phyloP scores from a whole-genome alignment of 2,329 filamentous ascomycete species.

The Alternaria sp. region DNA sequence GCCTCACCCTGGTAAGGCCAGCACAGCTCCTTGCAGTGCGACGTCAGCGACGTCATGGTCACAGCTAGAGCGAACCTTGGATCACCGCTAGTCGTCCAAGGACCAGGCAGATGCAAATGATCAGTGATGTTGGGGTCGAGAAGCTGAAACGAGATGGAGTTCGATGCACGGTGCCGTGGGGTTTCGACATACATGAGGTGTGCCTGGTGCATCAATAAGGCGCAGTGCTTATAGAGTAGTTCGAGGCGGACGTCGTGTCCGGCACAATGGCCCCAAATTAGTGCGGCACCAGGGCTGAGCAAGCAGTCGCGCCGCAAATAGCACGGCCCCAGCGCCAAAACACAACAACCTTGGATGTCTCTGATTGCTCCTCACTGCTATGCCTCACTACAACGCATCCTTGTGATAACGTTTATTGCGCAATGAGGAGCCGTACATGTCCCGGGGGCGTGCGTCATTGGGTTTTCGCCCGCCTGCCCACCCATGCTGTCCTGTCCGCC shows the following conservation, averaged over 20 bases:
- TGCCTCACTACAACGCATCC: neutral
- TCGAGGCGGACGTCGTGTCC: neutral
- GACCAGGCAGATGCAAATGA: neutral
- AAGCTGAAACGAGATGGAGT: neutral
- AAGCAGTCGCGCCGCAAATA: slow-evolving; percentile 8
- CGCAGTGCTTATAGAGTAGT: slow-evolving; percentile 1
- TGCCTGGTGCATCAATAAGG: neutral
- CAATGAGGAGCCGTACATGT: neutral
- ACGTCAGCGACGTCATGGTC: neutral
- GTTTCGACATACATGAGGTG: neutral
- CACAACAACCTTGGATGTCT: slow-evolving; percentile 1
- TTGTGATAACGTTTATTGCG: neutral
- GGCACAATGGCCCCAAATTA: neutral
- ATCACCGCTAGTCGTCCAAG: neutral
- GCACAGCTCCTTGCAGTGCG: neutral
- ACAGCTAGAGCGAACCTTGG: neutral
- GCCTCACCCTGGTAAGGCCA: neutral
- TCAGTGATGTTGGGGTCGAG: neutral
- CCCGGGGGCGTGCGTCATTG: neutral
- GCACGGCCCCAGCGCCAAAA: slow-evolving; percentile 5
- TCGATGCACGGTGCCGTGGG: neutral
- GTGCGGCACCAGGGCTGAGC: slow-evolving; percentile 4
- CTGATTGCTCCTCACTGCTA: neutral
- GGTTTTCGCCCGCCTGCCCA: neutral
- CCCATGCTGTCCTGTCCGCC: neutral